Percentiles rank a stretch among this genome's conserved stretches.
phyloP scores from a whole-genome alignment of 1,139 yeast species.

The Geotrichum carabidarum region DNA sequence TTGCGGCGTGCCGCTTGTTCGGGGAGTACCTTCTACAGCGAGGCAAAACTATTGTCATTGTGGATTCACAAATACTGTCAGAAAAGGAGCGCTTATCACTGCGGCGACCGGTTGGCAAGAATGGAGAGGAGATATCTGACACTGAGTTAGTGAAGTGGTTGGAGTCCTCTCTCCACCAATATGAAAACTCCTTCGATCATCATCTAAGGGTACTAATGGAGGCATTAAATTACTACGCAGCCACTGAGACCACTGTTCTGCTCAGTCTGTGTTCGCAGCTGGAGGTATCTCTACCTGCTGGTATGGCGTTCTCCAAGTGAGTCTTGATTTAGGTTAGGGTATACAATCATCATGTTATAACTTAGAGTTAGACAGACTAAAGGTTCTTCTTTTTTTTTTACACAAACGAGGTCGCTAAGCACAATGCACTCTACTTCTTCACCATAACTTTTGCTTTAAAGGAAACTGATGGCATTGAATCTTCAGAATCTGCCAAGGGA shows the following conservation, averaged over 20 bases:
- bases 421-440: background rate
- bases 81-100: constrained; percentile 35
- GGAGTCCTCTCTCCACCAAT: constrained; percentile 47
- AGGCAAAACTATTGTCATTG: constrained; percentile 52
- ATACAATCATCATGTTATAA: too few species aligned
- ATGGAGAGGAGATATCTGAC: constrained; percentile 36
- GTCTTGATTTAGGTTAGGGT: too few species aligned
- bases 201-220: constrained; percentile 52
- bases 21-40: constrained; percentile 52
- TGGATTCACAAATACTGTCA: background rate
- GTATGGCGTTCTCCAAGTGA: constrained; percentile 3
- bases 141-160: constrained; percentile 35
- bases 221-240: constrained; percentile 55
- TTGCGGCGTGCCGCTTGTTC: constrained; percentile 44
- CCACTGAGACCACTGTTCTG: constrained; percentile 56
- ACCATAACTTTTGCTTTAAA: background rate
- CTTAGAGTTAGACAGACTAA: too few species aligned
- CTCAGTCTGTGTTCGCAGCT: constrained; percentile 50
- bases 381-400: too few species aligned
- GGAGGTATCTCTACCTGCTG: constrained; percentile 34
- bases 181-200: constrained; percentile 52
- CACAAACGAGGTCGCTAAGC: too few species aligned
- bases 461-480: background rate
- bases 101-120: constrained; percentile 40
- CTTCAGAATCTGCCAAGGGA: background rate